phyloP scores from a whole-genome alignment of 805 yeast species.

The Candida orba region DNA sequence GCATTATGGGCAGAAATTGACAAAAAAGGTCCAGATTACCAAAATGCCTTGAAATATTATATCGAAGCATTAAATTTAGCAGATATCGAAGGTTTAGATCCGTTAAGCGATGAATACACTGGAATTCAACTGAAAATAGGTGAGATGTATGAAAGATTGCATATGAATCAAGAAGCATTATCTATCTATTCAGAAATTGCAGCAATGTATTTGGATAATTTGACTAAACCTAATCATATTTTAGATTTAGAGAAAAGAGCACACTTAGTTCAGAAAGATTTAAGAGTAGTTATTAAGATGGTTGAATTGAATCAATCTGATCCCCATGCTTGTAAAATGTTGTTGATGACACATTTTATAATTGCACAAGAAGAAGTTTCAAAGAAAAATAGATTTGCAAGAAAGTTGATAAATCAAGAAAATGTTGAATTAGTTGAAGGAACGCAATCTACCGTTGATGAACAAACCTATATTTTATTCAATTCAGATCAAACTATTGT shows the following conservation, averaged over 20 bases:
- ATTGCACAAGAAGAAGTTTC: slow-evolving; percentile 63
- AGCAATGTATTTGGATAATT: slow-evolving; percentile 46
- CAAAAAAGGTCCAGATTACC: slow-evolving; percentile 47
- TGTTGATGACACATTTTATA: slow-evolving; percentile 53
- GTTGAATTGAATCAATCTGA: slow-evolving; percentile 47
- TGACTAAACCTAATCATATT: slow-evolving; percentile 31
- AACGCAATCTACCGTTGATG: background rate
- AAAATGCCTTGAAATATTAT: slow-evolving; percentile 63
- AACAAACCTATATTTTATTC: slow-evolving; percentile 5
- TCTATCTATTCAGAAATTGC: slow-evolving; percentile 62
- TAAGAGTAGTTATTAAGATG: slow-evolving; percentile 61
- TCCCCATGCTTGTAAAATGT: slow-evolving; percentile 45
- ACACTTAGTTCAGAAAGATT: slow-evolving; percentile 60
- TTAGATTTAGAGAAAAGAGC: slow-evolving; percentile 32
- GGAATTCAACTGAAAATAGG: slow-evolving; percentile 84
- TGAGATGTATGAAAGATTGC: slow-evolving; percentile 75
- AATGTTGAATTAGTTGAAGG: slow-evolving; percentile 5
- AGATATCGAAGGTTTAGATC: slow-evolving; percentile 45
- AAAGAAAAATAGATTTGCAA: slow-evolving; percentile 29
- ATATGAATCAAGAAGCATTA: slow-evolving; percentile 55
- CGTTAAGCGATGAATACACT: slow-evolving; percentile 72
- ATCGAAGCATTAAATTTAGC: slow-evolving; percentile 67
- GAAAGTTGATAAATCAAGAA: slow-evolving; percentile 26
- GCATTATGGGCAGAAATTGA: slow-evolving; percentile 83
- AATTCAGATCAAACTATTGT: background rate